These are phyloP conservation scores for Fusarium mexicanum DNA, from an alignment of 2,329 filamentous ascomycete genomes.

Conservation along the genomic window DNA sequence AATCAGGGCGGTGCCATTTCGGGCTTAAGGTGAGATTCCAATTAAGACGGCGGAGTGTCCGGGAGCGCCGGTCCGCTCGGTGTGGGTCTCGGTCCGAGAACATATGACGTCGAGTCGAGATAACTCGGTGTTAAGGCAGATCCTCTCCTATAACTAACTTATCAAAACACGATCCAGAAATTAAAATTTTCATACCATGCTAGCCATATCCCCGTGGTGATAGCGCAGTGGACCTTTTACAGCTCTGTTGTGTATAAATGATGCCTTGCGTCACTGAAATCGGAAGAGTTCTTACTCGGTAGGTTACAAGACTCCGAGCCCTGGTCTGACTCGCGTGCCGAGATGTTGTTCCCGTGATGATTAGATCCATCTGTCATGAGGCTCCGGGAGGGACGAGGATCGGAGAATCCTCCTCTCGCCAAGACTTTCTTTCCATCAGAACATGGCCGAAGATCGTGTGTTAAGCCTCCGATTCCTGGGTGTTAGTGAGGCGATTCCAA, in stretches of 20 bases:
- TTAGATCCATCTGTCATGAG: conserved; percentile 2
- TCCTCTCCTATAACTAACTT: background rate
- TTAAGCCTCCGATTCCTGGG: background rate
- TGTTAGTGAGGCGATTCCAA: conserved; percentile 9
- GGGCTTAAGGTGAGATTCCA: conserved; percentile 19
- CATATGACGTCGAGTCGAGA: conserved; percentile 22
- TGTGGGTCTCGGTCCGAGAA: conserved; percentile 31
- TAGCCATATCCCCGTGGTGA: background rate
- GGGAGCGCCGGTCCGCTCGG: conserved; percentile 24
- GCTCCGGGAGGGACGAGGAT: background rate
- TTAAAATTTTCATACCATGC: background rate
- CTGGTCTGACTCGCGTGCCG: conserved; percentile 5
- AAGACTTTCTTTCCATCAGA: background rate
- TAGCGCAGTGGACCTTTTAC: background rate
- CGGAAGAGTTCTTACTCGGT: background rate
- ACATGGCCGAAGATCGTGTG: background rate
- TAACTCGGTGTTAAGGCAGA: conserved; percentile 16
- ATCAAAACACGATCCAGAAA: background rate
- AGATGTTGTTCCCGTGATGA: background rate
- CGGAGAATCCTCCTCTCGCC: background rate
- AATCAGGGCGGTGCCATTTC: conserved; percentile 21
- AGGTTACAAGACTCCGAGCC: background rate
- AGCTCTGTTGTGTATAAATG: conserved; percentile 3
- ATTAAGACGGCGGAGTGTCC: conserved; percentile 15
- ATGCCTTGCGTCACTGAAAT: conserved; percentile 15